Conservation (phyloP, 805 yeast species). For the Wickerhamiella musiphila region DNA sequence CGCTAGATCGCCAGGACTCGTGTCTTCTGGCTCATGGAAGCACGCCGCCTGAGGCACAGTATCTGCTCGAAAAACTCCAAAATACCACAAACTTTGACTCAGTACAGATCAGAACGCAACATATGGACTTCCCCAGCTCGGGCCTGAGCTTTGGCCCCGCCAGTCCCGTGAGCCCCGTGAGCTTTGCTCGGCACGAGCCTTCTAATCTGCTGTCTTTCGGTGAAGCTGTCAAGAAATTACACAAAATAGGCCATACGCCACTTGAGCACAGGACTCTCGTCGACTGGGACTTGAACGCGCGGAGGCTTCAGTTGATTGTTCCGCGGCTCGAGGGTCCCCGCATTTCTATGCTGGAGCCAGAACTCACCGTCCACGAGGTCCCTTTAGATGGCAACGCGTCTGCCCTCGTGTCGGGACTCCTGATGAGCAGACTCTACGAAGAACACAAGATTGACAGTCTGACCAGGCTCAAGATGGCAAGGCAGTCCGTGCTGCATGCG, state of each 20-base stretch:
- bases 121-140: too few relatives aligned
- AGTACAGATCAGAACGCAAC: too few relatives aligned
- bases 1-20: too few relatives aligned
- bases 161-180: too few relatives aligned
- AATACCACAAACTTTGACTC: too few relatives aligned
- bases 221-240: too few relatives aligned
- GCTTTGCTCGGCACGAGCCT: too few relatives aligned
- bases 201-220: too few relatives aligned
- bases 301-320: conserved; percentile 44
- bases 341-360: conserved; percentile 13
- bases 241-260: not conserved
- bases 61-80: too few relatives aligned
- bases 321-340: conserved; percentile 16
- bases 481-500: conserved; percentile 41
- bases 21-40: too few relatives aligned
- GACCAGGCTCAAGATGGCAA: conserved; percentile 43
- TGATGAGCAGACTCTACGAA: conserved; percentile 28
- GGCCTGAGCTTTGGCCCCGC: too few relatives aligned
- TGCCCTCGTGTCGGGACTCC: conserved; percentile 3
- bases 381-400: conserved; percentile 30
- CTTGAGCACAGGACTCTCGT: conserved; percentile 37
- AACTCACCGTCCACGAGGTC: conserved; percentile 32
- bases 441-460: conserved; percentile 41
- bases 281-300: conserved; percentile 58
- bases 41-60: too few relatives aligned